Base-by-base conservation (phyloP, 495 filamentous ascomycete genomes). In the Stereocaulon alpinum region DNA sequence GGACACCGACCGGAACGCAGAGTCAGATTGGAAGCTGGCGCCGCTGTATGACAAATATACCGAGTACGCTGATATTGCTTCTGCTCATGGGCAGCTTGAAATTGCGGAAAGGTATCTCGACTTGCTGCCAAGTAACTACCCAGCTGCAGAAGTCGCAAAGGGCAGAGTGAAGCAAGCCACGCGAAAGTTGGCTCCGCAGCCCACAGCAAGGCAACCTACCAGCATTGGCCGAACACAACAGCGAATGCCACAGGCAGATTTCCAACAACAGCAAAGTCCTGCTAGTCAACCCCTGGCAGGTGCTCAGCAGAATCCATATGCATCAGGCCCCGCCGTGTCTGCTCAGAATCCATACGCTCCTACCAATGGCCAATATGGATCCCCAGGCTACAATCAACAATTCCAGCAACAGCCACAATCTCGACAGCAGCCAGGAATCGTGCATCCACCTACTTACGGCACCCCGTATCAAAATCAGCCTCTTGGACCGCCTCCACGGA, bases 11-110 rank as follows among this genome's bases (percentile, higher is more conserved):
- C 81, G 77, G 58, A 74, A 74, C 53, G 71, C 82, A 60, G 78
- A 82, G 40, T 82, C 84, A 0, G 89, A 83, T 55, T 99, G 94
- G 94, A 95, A 94, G 72, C 84, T 99, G 48, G 79, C 80, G 45
- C 76, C 83, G 1, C 77, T 99, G 42, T 99, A 99, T 68, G 86
- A 91, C 68, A 95, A 94, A 73, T 99, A 99, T 66, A 85, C 84
- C 22, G 92, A 99, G 74, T 99, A 96, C 72, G 91, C 93, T 11
- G 93, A 97, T 68, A 87, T 99, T 65, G 85, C 93, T 57, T 89
- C 93, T 43, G 83, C 89, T 9, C 89, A 96, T 67, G 93, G 94
- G 20, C 86, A 93, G 43, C 73, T 99, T 41, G 77, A 84, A 29
- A 78, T 91, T 65, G 93, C 93, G 20, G 88, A 94, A 72, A 88